phyloP scores from a whole-genome alignment of 2,329 filamentous ascomycete species.

The Penicillium sp. region DNA sequence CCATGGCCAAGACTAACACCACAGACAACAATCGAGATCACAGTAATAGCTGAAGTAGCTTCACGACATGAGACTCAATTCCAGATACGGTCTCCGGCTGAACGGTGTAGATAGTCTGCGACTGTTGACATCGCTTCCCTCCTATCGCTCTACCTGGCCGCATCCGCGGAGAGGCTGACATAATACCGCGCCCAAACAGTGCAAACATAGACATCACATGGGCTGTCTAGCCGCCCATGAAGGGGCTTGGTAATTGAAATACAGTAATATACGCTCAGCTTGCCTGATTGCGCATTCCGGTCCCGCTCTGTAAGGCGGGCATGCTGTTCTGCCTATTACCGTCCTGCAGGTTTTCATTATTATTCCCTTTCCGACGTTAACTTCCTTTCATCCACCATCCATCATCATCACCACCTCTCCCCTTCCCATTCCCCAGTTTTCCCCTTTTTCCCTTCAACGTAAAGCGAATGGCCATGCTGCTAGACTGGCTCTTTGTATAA shows the following conservation, averaged over 20 bases:
- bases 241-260: slow-evolving; percentile 1
- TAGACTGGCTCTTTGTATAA: slow-evolving; percentile 44
- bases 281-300: too few species aligned
- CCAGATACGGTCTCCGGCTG: neutral
- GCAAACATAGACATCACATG: slow-evolving; percentile 33
- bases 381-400: slow-evolving; percentile 16
- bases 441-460: slow-evolving; percentile 34
- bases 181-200: slow-evolving; percentile 23
- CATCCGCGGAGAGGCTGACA: slow-evolving; percentile 31
- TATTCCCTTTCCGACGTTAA: slow-evolving; percentile 25
- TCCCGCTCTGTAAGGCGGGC: neutral
- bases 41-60: slow-evolving; percentile 13
- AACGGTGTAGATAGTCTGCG: slow-evolving; percentile 4
- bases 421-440: slow-evolving; percentile 16
- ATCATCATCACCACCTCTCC: slow-evolving; percentile 26
- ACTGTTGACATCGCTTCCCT: slow-evolving; percentile 23
- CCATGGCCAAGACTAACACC: slow-evolving; percentile 51
- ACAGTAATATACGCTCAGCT: slow-evolving; percentile 10
- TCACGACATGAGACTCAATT: slow-evolving; percentile 27
- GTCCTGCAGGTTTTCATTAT: slow-evolving; percentile 22
- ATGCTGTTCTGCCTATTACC: neutral
- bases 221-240: neutral
- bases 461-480: slow-evolving; percentile 47
- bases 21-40: slow-evolving; percentile 20
- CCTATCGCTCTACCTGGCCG: slow-evolving; percentile 36